Conservation (phyloP, 208 protist species). For the Acanthamoeba sp. region DNA sequence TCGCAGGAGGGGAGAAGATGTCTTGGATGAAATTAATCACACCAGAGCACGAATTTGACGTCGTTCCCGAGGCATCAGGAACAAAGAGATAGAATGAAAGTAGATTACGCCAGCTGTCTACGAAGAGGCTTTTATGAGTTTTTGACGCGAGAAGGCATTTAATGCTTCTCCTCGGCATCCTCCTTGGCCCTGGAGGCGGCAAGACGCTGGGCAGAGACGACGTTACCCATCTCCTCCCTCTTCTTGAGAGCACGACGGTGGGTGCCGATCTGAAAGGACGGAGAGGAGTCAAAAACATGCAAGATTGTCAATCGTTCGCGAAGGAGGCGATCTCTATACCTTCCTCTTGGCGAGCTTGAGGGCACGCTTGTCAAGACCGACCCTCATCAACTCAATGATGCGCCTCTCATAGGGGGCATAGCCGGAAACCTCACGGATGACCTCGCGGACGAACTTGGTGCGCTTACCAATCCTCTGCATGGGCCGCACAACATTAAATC, state of each 20-base stretch:
- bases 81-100: not conserved
- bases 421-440: constrained; percentile 92
- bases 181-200: constrained; percentile 48
- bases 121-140: not conserved
- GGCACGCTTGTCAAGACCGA: constrained; percentile 92
- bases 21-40: too few relatives aligned
- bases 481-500: not conserved
- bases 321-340: constrained; percentile 85
- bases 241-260: constrained; percentile 88
- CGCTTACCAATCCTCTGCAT: constrained; percentile 75
- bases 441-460: constrained; percentile 87
- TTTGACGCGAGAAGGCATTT: not conserved
- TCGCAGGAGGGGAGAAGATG: too few relatives aligned
- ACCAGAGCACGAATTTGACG: too few relatives aligned
- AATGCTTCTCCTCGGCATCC: not conserved
- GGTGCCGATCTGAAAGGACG: constrained; percentile 85
- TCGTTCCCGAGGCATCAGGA: too few relatives aligned
- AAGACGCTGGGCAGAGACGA: constrained; percentile 60
- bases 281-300: not conserved
- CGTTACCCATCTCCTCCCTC: constrained; percentile 86
- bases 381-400: constrained; percentile 92
- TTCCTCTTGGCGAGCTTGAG: constrained; percentile 92
- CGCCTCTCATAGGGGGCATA: constrained; percentile 93
- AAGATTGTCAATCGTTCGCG: too few relatives aligned
- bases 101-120: not conserved